phyloP scores from a whole-genome alignment of 257 asterid genomes.

The Plantago elongata region DNA sequence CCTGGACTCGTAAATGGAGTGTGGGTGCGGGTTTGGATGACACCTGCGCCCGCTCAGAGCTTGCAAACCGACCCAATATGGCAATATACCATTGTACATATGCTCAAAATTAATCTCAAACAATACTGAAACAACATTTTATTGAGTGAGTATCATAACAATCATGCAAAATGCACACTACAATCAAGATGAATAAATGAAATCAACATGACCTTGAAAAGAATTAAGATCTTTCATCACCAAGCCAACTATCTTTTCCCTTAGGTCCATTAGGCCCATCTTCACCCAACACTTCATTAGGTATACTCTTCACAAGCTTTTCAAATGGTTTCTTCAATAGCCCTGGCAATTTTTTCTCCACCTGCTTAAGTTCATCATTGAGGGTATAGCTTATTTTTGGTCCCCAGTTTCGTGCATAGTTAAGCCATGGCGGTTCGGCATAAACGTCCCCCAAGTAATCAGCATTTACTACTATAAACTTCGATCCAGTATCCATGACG shows the following conservation, averaged over 20 bases:
- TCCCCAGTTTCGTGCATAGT: slow-evolving; percentile 74
- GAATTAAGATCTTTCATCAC: slow-evolving; percentile 56
- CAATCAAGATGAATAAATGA: too few species aligned
- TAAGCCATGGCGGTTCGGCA: slow-evolving; percentile 63
- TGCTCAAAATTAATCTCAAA: too few species aligned
- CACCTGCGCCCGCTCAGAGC: too few species aligned
- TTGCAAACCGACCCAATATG: too few species aligned
- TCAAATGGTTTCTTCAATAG: slow-evolving; percentile 37
- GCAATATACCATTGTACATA: too few species aligned
- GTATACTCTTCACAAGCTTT: slow-evolving; percentile 41
- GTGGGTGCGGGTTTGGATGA: too few species aligned
- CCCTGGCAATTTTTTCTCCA: slow-evolving; percentile 55
- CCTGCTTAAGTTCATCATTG: slow-evolving; percentile 46
- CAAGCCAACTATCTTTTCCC: slow-evolving; percentile 69
- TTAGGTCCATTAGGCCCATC: slow-evolving; percentile 89
- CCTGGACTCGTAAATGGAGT: too few species aligned
- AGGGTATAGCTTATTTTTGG: slow-evolving; percentile 52
- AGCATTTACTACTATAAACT: slow-evolving; percentile 32
- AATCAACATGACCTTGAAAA: not conserved
- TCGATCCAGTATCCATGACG: slow-evolving; percentile 40
- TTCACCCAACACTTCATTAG: slow-evolving; percentile 69
- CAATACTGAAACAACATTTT: too few species aligned
- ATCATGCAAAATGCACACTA: too few species aligned
- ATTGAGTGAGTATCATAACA: too few species aligned
- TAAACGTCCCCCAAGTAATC: slow-evolving; percentile 36